phyloP scores from a whole-genome alignment of 768 basidiomycete genomes.

The Mycena pura region DNA sequence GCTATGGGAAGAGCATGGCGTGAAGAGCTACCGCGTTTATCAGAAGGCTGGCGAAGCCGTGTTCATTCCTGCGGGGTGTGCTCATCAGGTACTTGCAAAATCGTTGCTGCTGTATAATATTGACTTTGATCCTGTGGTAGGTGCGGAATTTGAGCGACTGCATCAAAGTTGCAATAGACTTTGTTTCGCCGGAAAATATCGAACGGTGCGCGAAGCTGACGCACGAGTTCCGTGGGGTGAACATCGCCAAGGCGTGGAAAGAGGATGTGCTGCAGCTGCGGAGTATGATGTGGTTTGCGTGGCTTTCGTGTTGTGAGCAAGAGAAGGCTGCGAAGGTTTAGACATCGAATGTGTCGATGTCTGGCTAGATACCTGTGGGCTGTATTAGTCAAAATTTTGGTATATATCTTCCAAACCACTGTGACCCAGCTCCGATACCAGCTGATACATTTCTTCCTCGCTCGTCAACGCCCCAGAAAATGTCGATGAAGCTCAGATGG shows the following conservation, averaged over 20 bases:
- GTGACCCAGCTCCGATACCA: too few species aligned
- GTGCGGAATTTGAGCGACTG: constrained; percentile 95
- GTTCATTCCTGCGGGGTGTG: constrained; percentile 94
- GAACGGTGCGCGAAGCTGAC: constrained; percentile 84
- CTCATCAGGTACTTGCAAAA: constrained; percentile 70
- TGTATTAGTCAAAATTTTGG: too few species aligned
- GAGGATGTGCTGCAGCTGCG: constrained; percentile 91
- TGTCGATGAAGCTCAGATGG: too few species aligned
- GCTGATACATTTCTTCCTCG: too few species aligned
- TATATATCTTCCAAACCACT: too few species aligned
- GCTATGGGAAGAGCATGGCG: constrained; percentile 69
- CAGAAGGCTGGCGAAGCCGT: constrained; percentile 93
- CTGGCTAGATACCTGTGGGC: too few species aligned
- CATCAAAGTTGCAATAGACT: constrained; percentile 95
- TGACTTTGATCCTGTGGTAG: constrained; percentile 43
- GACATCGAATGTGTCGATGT: too few species aligned
- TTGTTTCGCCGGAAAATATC: constrained; percentile 94
- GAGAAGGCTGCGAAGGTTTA: constrained; percentile 31
- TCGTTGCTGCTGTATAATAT: not conserved
- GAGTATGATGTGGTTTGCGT: constrained; percentile 95
- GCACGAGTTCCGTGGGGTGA: constrained; percentile 89
- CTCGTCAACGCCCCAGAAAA: too few species aligned
- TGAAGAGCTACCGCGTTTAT: constrained; percentile 84
- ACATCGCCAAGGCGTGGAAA: constrained; percentile 89
- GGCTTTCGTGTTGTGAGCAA: constrained; percentile 68